Percentiles rank a stretch among this genome's conserved stretches.
phyloP scores from a whole-genome alignment of 768 basidiomycete species.

The Amanita pallidorosea region DNA sequence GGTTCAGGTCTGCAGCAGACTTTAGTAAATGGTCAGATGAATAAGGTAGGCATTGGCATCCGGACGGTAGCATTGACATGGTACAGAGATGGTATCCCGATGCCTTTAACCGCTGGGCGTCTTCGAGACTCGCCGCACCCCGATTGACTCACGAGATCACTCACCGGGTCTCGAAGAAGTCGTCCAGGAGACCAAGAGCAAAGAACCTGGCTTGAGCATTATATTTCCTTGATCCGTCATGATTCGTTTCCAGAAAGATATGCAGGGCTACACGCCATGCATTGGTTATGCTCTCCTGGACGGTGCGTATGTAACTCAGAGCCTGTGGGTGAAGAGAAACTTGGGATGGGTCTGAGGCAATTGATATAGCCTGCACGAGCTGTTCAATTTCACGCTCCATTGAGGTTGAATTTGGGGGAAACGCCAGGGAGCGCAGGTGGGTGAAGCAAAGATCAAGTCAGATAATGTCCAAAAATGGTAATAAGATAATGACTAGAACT shows the following conservation, averaged over 20 bases:
- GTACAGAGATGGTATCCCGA: not conserved
- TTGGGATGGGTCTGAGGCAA: slow-evolving; percentile 76
- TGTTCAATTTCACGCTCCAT: slow-evolving; percentile 75
- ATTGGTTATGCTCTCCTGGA: slow-evolving; percentile 65
- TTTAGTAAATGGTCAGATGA: not conserved
- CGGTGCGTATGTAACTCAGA: slow-evolving; percentile 65
- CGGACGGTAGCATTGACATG: not conserved
- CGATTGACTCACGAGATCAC: slow-evolving; percentile 17
- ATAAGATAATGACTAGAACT: slow-evolving; percentile 17
- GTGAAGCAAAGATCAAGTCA: slow-evolving; percentile 1
- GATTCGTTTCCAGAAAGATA: slow-evolving; percentile 53
- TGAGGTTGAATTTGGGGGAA: slow-evolving; percentile 1
- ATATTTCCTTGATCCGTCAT: slow-evolving; percentile 57
- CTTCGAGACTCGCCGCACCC: not conserved
- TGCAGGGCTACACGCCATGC: slow-evolving; percentile 77
- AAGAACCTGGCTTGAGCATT: slow-evolving; percentile 69
- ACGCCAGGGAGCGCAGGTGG: slow-evolving; percentile 1
- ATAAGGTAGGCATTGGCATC: not conserved
- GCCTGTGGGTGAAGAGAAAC: slow-evolving; percentile 74
- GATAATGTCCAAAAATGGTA: slow-evolving; percentile 5
- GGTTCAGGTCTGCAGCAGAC: slow-evolving; percentile 40
- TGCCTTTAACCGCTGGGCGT: not conserved
- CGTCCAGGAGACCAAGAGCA: slow-evolving; percentile 69
- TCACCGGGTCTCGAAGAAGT: slow-evolving; percentile 76
- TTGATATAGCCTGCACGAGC: slow-evolving; percentile 75